phyloP scores from a whole-genome alignment of 371 early-diverging fungal species.

The Rozella allomycis region DNA sequence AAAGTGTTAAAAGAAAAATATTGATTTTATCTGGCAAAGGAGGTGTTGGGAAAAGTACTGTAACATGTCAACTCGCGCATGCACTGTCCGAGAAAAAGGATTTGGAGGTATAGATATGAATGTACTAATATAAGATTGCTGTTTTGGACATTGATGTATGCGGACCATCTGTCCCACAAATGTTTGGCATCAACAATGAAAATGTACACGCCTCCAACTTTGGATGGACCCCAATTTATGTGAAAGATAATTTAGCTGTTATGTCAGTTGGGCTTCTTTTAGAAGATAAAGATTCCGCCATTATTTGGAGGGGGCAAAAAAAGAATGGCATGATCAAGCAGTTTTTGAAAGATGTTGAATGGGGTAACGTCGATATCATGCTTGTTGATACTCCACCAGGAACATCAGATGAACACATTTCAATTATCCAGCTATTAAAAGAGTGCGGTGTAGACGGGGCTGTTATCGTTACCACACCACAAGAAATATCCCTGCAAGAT shows the following conservation, averaged over 20 bases:
- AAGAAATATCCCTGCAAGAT: constrained; percentile 88
- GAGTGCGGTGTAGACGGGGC: constrained; percentile 67
- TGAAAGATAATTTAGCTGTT: constrained; percentile 57
- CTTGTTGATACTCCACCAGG: constrained; percentile 98
- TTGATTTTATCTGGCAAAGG: constrained; percentile 97
- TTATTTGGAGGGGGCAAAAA: constrained; percentile 97
- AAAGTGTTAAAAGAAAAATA: constrained; percentile 42
- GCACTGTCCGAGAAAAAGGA: constrained; percentile 14
- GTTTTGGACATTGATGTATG: constrained; percentile 97
- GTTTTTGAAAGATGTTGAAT: constrained; percentile 87
- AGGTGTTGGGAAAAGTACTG: constrained; percentile 88
- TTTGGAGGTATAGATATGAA: not conserved
- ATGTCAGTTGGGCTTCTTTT: constrained; percentile 95
- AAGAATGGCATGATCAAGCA: constrained; percentile 83
- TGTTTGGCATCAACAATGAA: constrained; percentile 40
- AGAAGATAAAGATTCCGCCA: constrained; percentile 64
- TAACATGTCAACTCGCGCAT: constrained; percentile 22
- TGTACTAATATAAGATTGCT: constrained; percentile 34
- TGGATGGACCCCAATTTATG: constrained; percentile 82
- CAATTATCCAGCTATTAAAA: constrained; percentile 44
- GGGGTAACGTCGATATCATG: constrained; percentile 77
- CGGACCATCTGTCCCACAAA: constrained; percentile 92
- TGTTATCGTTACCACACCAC: constrained; percentile 91
- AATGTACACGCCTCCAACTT: constrained; percentile 39
- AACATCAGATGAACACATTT: constrained; percentile 93